Evolutionary conservation across 306 rosid genomes (phyloP), one percentile per base, ranked within the genome.

Genomic region (Aeschynomene evenia): DNA sequence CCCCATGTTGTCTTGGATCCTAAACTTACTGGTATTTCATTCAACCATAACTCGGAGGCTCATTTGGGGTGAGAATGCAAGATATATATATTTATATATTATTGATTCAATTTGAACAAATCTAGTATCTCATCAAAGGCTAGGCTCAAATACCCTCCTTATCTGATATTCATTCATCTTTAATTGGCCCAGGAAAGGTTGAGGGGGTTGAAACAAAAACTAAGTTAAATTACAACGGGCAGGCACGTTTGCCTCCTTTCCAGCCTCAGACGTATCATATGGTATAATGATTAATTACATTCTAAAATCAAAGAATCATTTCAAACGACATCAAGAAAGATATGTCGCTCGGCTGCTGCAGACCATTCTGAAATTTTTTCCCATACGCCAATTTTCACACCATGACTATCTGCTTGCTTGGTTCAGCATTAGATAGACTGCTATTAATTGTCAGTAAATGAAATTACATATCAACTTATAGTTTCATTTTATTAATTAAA

Each of bases 11-110:
- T n/a, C 37, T 10, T 92, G 48, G 89, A 84, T 34, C 84, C n/a
- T n/a, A n/a, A n/a, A n/a, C n/a, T n/a, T n/a, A n/a, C n/a, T 5
- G 91, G 86, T 37, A 83, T 76, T 0, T 54, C n/a, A 14, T 6
- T 83, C 85, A 39, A 79, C 87, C 98, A 92, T 63, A 89, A 92
- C 65, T 78, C 89, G 76, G 98, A 92, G 77, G 93, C 98, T 40
- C 87, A 70, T 69, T 66, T 92, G 84, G n/a, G n/a, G n/a, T n/a
- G n/a, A n/a, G n/a, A n/a, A n/a, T n/a, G n/a, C n/a, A n/a, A n/a
- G n/a, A n/a, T n/a, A n/a, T n/a, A n/a, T n/a, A n/a, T n/a, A n/a
- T n/a, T n/a, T n/a, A n/a, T n/a, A n/a, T n/a, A n/a, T n/a, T n/a
- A n/a, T n/a, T n/a, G n/a, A n/a, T n/a, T n/a, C n/a, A n/a, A n/a